These are phyloP conservation scores for Helicostylum pulchrum DNA, from an alignment of 192 early-diverging fungal species.

Conservation along the genomic window DNA sequence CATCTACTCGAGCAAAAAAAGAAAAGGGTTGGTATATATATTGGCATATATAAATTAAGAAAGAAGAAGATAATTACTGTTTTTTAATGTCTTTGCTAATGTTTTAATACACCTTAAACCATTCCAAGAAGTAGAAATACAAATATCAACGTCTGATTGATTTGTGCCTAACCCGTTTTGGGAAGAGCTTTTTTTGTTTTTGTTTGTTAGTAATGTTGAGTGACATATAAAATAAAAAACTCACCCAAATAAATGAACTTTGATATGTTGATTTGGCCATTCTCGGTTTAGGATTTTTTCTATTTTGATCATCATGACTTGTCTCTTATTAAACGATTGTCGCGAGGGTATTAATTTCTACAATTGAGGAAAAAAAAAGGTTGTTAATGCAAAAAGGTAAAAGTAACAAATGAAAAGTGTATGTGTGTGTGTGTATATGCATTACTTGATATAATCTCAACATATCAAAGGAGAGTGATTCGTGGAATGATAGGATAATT, in stretches of 20 bases:
- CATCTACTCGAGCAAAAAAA: constrained; percentile 53
- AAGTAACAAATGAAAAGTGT: neutral
- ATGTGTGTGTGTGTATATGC: no score
- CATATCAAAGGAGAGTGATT: constrained; percentile 2
- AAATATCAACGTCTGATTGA: constrained; percentile 88
- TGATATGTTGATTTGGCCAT: constrained; percentile 77
- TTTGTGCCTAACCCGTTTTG: constrained; percentile 84
- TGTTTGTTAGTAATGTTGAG: neutral
- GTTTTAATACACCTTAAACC: constrained; percentile 73
- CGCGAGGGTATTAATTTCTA: constrained; percentile 59
- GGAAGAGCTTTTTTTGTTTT: constrained; percentile 59
- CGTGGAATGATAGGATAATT: no score
- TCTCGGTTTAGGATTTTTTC: constrained; percentile 72
- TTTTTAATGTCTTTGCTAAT: constrained; percentile 68
- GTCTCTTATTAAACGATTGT: constrained; percentile 62
- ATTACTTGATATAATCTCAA: constrained; percentile 13
- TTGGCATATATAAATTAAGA: neutral
- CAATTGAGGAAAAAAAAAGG: neutral
- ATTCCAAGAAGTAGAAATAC: constrained; percentile 80
- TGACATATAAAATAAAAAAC: neutral
- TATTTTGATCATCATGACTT: constrained; percentile 75
- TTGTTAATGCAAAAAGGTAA: neutral
- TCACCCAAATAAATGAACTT: constrained; percentile 86
- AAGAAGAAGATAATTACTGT: constrained; percentile 43
- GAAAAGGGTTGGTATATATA: constrained; percentile 2